Conservation (phyloP, 1,139 yeast species). For the Suhomyces bokatorum region DNA sequence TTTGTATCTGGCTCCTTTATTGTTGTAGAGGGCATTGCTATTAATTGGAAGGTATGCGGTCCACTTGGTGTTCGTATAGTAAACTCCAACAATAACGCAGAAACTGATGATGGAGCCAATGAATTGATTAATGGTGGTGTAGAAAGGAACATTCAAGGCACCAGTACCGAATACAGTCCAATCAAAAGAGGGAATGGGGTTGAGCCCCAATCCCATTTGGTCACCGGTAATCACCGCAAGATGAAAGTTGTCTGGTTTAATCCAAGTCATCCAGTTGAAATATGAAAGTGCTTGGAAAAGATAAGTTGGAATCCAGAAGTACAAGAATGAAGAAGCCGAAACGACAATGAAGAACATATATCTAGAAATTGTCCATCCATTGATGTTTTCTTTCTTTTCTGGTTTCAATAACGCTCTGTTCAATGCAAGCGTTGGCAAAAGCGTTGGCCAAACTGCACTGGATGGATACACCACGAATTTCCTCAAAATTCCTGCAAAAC, state of each 20-base stretch:
- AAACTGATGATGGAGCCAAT: slow-evolving; percentile 17
- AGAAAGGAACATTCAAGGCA: slow-evolving; percentile 16
- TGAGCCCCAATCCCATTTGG: slow-evolving; percentile 18
- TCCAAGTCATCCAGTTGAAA: slow-evolving; percentile 26
- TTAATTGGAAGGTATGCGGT: slow-evolving; percentile 20
- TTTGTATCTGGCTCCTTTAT: slow-evolving; percentile 16
- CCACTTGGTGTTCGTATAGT: slow-evolving; percentile 20
- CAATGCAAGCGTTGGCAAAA: slow-evolving; percentile 21
- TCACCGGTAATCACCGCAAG: slow-evolving; percentile 20
- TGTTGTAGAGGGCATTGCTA: slow-evolving; percentile 15
- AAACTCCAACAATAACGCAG: slow-evolving; percentile 17
- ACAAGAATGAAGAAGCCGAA: slow-evolving; percentile 16
- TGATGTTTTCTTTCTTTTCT: slow-evolving; percentile 18
- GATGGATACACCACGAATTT: slow-evolving; percentile 20
- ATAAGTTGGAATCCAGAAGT: slow-evolving; percentile 22
- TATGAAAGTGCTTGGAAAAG: slow-evolving; percentile 17
- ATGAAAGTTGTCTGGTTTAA: slow-evolving; percentile 19
- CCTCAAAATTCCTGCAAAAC: slow-evolving; percentile 24
- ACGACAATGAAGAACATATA: slow-evolving; percentile 17
- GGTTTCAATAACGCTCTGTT: slow-evolving; percentile 20
- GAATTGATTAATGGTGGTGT: slow-evolving; percentile 15
- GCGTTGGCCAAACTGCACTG: slow-evolving; percentile 19
- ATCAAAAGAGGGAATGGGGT: slow-evolving; percentile 22
- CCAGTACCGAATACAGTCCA: slow-evolving; percentile 17
- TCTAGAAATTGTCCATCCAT: slow-evolving; percentile 23